phyloP scores from a whole-genome alignment of 768 basidiomycete genomes.

The Cystobasidium tubakii region DNA sequence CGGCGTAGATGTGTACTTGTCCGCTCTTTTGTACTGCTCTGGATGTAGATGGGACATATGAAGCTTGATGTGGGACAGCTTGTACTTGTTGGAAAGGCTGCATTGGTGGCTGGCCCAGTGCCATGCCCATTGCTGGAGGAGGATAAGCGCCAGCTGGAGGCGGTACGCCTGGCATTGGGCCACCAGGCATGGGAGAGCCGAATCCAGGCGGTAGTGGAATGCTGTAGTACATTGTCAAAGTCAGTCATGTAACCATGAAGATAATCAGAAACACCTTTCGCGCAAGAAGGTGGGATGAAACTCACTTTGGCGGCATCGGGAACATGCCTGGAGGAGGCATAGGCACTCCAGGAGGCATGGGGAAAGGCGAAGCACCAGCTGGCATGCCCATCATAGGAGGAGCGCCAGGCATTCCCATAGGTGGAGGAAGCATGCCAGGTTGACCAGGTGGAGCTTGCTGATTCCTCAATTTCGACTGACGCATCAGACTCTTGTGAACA shows the following conservation, averaged over 20 bases:
- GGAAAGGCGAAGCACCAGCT: slow-evolving; percentile 26
- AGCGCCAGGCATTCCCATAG: neutral
- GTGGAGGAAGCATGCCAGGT: slow-evolving; percentile 33
- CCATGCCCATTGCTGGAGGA: slow-evolving; percentile 11
- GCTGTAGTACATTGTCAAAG: slow-evolving; percentile 42
- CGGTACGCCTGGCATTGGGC: slow-evolving; percentile 60
- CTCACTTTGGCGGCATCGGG: slow-evolving; percentile 45
- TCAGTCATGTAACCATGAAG: slow-evolving; percentile 39
- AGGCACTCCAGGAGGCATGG: slow-evolving; percentile 36
- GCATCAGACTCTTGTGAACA: slow-evolving; percentile 90
- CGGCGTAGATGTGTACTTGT: slow-evolving; percentile 42
- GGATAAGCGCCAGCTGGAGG: slow-evolving; percentile 37
- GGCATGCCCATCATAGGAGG: slow-evolving; percentile 47
- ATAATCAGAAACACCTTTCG: no score
- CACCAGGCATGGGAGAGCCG: slow-evolving; percentile 59
- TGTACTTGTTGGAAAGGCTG: slow-evolving; percentile 20
- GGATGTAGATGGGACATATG: slow-evolving; percentile 38
- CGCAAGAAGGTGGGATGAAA: no score
- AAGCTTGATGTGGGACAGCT: neutral
- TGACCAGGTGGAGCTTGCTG: slow-evolving; percentile 25
- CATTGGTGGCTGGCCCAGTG: slow-evolving; percentile 5
- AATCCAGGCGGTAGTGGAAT: slow-evolving; percentile 47
- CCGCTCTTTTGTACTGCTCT: slow-evolving; percentile 43
- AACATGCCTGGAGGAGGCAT: slow-evolving; percentile 45
- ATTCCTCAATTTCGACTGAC: slow-evolving; percentile 49